phyloP scores from a whole-genome alignment of 805 yeast genomes.

The Candida xiaguanensis region DNA sequence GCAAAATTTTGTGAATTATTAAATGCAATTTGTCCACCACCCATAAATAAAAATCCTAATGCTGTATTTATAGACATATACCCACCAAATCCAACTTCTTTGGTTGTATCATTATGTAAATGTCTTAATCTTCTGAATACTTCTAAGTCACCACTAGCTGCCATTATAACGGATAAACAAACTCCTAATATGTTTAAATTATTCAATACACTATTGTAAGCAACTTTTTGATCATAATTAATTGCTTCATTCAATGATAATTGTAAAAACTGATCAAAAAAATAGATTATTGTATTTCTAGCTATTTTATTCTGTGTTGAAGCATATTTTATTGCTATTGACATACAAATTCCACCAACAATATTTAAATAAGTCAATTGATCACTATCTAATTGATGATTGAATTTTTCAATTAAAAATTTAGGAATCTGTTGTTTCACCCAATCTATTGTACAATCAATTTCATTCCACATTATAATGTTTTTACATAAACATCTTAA shows the following conservation, averaged over 20 bases:
- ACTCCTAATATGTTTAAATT: conserved; percentile 59
- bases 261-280: conserved; percentile 49
- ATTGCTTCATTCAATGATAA: conserved; percentile 18
- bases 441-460: conserved; percentile 53
- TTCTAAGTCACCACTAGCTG: conserved; percentile 87
- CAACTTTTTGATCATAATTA: conserved; percentile 56
- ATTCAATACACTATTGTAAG: conserved; percentile 50
- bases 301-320: conserved; percentile 59
- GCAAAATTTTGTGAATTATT: conserved; percentile 54
- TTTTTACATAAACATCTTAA: conserved; percentile 61
- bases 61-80: conserved; percentile 78
- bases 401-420: conserved; percentile 30
- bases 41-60: conserved; percentile 82
- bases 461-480: conserved; percentile 67
- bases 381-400: conserved; percentile 49
- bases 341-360: conserved; percentile 68
- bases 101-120: conserved; percentile 56
- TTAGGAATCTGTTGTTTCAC: conserved; percentile 54
- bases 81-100: conserved; percentile 55
- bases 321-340: conserved; percentile 74
- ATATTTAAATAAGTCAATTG: conserved; percentile 60
- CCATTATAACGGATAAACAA: conserved; percentile 71
- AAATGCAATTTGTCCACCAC: conserved; percentile 90
- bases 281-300: conserved; percentile 51
- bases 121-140: conserved; percentile 69